phyloP scores from a whole-genome alignment of 768 basidiomycete genomes.

The Polyporus arcularius region DNA sequence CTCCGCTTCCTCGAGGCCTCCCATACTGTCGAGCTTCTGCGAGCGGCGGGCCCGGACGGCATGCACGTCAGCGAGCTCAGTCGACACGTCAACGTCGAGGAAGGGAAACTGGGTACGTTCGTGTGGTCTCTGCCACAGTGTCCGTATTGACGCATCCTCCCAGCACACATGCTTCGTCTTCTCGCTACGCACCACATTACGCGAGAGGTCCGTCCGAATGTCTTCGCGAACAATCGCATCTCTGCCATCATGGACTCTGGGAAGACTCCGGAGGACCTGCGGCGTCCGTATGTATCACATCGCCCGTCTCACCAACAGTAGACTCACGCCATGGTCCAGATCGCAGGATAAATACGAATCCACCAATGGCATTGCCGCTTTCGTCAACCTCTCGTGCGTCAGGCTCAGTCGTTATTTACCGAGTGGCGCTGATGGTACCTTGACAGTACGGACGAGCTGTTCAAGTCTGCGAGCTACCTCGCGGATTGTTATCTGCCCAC shows the following conservation, averaged over 20 bases:
- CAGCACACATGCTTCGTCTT: conserved; percentile 73
- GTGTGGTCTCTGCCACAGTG: not conserved
- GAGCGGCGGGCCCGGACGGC: conserved; percentile 58
- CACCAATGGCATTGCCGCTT: conserved; percentile 67
- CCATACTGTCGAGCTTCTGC: conserved; percentile 68
- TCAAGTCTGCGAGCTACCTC: conserved; percentile 74
- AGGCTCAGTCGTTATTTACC: not conserved
- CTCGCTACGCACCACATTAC: conserved; percentile 80
- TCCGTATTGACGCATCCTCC: not conserved
- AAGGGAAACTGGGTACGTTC: conserved; percentile 52
- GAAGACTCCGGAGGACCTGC: conserved; percentile 51
- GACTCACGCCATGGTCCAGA: conserved; percentile 31
- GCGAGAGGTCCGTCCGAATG: conserved; percentile 66
- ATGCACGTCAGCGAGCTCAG: conserved; percentile 48
- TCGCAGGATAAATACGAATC: conserved; percentile 66
- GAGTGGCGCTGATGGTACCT: not conserved
- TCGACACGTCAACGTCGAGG: conserved; percentile 38
- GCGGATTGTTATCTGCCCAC: conserved; percentile 49
- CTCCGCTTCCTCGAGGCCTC: conserved; percentile 73
- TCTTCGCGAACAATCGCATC: conserved; percentile 72
- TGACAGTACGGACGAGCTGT: conserved; percentile 72
- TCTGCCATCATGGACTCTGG: conserved; percentile 71
- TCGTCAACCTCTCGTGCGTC: conserved; percentile 67
- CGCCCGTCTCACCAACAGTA: too few relatives aligned
- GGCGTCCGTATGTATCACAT: conserved; percentile 42